These are phyloP conservation scores for Candolleomyces efflorescens DNA, from an alignment of 768 basidiomycete species.

Conservation along the genomic window DNA sequence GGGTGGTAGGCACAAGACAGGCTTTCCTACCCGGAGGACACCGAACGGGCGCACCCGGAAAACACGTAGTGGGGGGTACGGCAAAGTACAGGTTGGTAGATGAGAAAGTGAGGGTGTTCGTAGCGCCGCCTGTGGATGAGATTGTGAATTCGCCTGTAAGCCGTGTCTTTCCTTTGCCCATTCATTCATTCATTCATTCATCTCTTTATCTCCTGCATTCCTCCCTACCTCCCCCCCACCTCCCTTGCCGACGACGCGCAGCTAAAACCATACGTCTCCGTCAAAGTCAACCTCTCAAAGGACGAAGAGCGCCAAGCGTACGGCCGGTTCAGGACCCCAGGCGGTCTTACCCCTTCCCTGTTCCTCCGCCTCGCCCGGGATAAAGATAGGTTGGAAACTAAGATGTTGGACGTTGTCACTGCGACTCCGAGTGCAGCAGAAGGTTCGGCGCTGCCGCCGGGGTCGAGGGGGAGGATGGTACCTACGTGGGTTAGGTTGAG, in stretches of 20 bases:
- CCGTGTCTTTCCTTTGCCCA: slow-evolving; percentile 3
- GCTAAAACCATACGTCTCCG: slow-evolving; percentile 70
- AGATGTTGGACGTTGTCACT: no score
- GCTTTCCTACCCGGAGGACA: slow-evolving; percentile 79
- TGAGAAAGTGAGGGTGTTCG: slow-evolving; percentile 77
- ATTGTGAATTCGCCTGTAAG: slow-evolving; percentile 57
- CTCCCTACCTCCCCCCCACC: background rate
- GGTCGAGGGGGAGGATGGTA: no score
- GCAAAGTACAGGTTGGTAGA: slow-evolving; percentile 81
- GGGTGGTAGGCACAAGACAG: slow-evolving; percentile 78
- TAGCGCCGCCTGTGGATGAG: slow-evolving; percentile 70
- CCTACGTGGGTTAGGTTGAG: no score
- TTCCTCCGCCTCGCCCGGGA: slow-evolving; percentile 23
- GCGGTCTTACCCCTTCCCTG: slow-evolving; percentile 39
- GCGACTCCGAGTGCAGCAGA: no score
- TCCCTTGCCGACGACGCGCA: slow-evolving; percentile 19
- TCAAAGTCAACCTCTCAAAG: slow-evolving; percentile 34
- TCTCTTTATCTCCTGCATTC: background rate
- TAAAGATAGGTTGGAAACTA: no score
- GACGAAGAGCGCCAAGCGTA: slow-evolving; percentile 32
- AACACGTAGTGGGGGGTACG: slow-evolving; percentile 72
- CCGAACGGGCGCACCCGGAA: slow-evolving; percentile 86
- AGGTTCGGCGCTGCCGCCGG: no score
- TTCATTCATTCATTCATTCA: no score
- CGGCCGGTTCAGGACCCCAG: slow-evolving; percentile 31